Percentiles rank a stretch among this genome's conserved stretches.
These are phyloP conservation scores for Haplosporangium sp. DNA, from an alignment of 371 early-diverging fungal species.

Conservation along the genomic window DNA sequence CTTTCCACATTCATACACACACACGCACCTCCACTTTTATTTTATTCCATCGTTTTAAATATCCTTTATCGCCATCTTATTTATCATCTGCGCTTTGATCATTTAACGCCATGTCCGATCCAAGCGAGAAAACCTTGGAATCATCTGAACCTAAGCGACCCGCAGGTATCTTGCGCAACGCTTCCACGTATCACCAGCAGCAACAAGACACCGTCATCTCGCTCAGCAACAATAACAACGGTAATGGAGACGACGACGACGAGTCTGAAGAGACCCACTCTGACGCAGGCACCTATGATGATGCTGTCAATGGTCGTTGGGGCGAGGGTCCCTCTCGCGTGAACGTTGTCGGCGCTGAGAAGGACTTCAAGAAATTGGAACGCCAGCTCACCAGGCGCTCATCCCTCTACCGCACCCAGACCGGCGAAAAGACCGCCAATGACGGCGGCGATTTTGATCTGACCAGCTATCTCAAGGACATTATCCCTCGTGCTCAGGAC, in stretches of 20 bases:
- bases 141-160: background rate
- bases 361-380: slow-evolving; percentile 35
- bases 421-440: slow-evolving; percentile 21
- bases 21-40: background rate
- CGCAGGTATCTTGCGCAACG: background rate
- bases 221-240: background rate
- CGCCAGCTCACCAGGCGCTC: slow-evolving; percentile 45
- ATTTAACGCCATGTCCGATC: background rate
- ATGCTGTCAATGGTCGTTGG: slow-evolving; percentile 39
- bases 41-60: background rate
- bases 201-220: background rate
- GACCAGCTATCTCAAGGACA: slow-evolving; percentile 38
- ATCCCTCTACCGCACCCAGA: slow-evolving; percentile 14
- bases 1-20: background rate
- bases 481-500: slow-evolving; percentile 38
- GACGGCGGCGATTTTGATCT: slow-evolving; percentile 37
- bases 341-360: slow-evolving; percentile 34
- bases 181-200: background rate
- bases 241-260: slow-evolving; percentile 22
- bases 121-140: background rate
- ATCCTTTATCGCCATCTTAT: background rate
- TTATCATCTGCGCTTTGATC: background rate
- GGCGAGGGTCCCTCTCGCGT: slow-evolving; percentile 42
- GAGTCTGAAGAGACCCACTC: slow-evolving; percentile 15
- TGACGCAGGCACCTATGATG: slow-evolving; percentile 36